Evolutionary conservation across 1,284 basidiomycete genomes (phyloP).

Genomic region (Ganoderma leucocontextum): DNA sequence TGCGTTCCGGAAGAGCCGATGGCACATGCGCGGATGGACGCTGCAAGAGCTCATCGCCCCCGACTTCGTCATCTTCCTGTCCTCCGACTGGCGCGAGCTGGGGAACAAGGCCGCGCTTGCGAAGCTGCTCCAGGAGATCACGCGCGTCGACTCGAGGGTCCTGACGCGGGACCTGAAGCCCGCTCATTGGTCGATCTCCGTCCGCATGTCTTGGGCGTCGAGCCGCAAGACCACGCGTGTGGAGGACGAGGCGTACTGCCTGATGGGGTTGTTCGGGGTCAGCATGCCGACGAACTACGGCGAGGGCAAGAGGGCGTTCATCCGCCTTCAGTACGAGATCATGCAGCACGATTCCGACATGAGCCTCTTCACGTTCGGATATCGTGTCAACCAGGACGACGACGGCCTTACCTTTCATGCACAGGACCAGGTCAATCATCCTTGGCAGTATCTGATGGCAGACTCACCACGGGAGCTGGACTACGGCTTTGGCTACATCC

Average conservation of each 20-base stretch:
- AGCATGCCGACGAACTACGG: slow-evolving; percentile 17
- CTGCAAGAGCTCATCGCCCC: not conserved
- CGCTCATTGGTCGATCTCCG: not conserved
- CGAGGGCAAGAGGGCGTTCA: slow-evolving; percentile 11
- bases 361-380: slow-evolving; percentile 10
- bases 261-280: slow-evolving; percentile 11
- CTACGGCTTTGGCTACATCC: not conserved
- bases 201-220: slow-evolving; percentile 15
- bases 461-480: slow-evolving; percentile 6
- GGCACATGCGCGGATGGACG: too few relatives aligned
- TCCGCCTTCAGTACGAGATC: slow-evolving; percentile 13
- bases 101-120: not conserved
- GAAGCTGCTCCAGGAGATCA: not conserved
- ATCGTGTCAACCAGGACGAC: not conserved
- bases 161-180: not conserved
- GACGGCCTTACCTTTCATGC: not conserved
- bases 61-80: not conserved
- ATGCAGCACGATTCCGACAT: slow-evolving; percentile 13
- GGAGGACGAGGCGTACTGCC: slow-evolving; percentile 14
- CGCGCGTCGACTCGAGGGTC: not conserved
- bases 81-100: not conserved
- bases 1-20: too few relatives aligned
- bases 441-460: not conserved
- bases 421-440: not conserved
- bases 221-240: slow-evolving; percentile 2